These are phyloP conservation scores for Leptographium procerum DNA, from an alignment of 2,329 filamentous ascomycete genomes.

Conservation along the genomic window DNA sequence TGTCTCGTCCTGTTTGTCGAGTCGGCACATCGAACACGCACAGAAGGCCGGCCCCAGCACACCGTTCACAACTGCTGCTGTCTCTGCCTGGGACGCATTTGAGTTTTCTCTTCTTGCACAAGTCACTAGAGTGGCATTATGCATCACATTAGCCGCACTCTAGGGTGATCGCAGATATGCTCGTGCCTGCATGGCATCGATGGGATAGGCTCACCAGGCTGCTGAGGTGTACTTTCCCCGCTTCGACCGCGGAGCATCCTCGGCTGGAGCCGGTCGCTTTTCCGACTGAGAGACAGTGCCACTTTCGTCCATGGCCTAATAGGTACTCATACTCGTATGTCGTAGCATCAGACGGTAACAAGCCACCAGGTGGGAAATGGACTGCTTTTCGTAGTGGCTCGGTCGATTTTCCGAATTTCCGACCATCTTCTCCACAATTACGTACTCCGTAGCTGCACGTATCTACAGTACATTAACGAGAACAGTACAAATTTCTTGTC, in stretches of 20 bases:
- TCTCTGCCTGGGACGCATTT: slow-evolving; percentile 21
- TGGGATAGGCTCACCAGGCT: not conserved
- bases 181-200: not conserved
- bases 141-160: not conserved
- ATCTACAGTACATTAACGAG: no score
- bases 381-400: not conserved
- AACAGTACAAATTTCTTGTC: no score
- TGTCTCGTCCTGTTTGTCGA: not conserved
- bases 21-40: slow-evolving; percentile 15
- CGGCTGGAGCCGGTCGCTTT: not conserved
- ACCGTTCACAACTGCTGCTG: not conserved
- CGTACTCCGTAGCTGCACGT: not conserved
- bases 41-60: slow-evolving; percentile 4
- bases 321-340: no score
- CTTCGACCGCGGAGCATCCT: not conserved
- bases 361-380: no score
- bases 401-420: not conserved
- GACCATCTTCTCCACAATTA: not conserved
- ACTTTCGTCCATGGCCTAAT: not conserved
- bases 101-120: slow-evolving; percentile 26
- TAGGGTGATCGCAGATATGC: not conserved
- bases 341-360: no score
- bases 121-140: slow-evolving; percentile 9
- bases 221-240: not conserved
- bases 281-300: not conserved